Base-by-base conservation (phyloP, 257 asterid species). In the Coffea eugenioides region DNA sequence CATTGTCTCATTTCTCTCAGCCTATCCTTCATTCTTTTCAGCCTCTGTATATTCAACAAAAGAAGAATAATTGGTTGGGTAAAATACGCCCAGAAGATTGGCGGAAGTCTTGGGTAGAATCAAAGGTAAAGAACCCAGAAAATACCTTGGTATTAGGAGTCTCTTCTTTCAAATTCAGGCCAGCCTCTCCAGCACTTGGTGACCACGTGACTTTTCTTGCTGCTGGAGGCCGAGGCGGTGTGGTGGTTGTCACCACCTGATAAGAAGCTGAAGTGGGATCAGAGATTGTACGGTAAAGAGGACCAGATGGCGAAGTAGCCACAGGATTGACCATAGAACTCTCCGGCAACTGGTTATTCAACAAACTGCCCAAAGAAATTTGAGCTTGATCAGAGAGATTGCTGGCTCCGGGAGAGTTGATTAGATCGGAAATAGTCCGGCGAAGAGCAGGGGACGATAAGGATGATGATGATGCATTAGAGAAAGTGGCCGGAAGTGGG, bases 1-100 rank as follows among this genome's bases (percentile, higher is more conserved):
- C 80, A 46, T 71, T 76, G 74, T 13, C 54, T 71, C 69, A 83
- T 76, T 34, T 80, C 69, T 56, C 27, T 62, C 52, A 75, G 2
- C 56, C 64, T 31, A 8, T 56, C 68, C 3, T 71, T 57, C 74
- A 77, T 80, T 69, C 74, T 71, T 73, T 77, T 59, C 49, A 73
- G 39, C 83, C 77, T 71, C 80, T 83, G 80, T 52, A 73, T 0
- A 51, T 2, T 48, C 1, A 51, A 39, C 23, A 13, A 64, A 13
- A 36, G 23, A 64, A 39, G 39, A 57, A 76, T 57, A 2, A 9
- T 61, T 8, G 15, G 14, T 62, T 5, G 7, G 14, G 41, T 1
- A 4, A n/a, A 23, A 69, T 57, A 6, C 20, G 1, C 64, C 56
- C 36, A 20, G 56, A 78, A 43, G 41, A 75, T 13, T 6, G 15